Evolutionary conservation across 2,329 filamentous ascomycete genomes (phyloP).

Genomic region (Ceratocystis destructans): DNA sequence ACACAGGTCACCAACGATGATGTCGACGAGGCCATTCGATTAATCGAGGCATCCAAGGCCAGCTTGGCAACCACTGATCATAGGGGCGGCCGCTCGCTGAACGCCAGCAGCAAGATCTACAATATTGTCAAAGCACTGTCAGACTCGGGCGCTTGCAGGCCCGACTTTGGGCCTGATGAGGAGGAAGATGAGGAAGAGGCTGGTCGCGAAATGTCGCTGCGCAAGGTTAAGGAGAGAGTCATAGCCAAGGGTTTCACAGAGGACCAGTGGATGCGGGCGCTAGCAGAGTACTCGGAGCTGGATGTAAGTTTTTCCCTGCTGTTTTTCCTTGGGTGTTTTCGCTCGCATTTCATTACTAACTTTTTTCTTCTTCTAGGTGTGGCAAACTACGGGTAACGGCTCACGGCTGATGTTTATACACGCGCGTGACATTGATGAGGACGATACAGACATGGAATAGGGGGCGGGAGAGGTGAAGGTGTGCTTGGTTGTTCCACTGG

Average conservation of each 20-base stretch:
- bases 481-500: not conserved
- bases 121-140: conserved; percentile 82
- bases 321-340: not conserved
- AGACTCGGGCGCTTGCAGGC: conserved; percentile 71
- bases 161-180: conserved; percentile 63
- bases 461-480: not conserved
- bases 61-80: conserved; percentile 53
- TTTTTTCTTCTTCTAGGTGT: conserved; percentile 41
- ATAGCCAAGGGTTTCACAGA: conserved; percentile 94
- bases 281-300: conserved; percentile 77
- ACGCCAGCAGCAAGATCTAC: conserved; percentile 81
- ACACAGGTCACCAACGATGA: conserved; percentile 77
- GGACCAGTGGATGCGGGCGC: conserved; percentile 72
- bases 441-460: conserved; percentile 34
- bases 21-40: conserved; percentile 82
- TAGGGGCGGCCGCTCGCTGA: conserved; percentile 57
- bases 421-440: conserved; percentile 35
- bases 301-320: conserved; percentile 56
- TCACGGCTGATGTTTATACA: conserved; percentile 59
- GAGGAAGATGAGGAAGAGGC: conserved; percentile 41
- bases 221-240: conserved; percentile 79
- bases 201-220: conserved; percentile 63
- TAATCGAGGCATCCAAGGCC: conserved; percentile 88
- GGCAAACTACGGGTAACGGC: conserved; percentile 62
- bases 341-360: conserved; percentile 28